Evolutionary conservation across 2,329 filamentous ascomycete genomes (phyloP), one percentile per base, ranked within the genome.

Genomic region (Talaromyces rugulosus): DNA sequence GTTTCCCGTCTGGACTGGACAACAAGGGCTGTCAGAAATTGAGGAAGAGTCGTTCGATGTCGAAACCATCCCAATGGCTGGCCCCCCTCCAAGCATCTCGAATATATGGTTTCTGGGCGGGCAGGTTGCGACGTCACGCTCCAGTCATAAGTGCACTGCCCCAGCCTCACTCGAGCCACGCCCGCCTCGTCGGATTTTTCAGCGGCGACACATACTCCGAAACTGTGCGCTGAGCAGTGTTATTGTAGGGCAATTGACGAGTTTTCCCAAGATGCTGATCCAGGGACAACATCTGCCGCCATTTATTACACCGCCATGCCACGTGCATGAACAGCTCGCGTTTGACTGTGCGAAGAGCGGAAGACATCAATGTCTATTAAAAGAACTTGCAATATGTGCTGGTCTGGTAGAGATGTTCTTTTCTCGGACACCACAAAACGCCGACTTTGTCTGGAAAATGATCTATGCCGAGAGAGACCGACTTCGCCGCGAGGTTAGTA

Each of bases 391-490:
- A 59, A 59, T 62, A 56, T 62, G 61, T 23, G 52, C 51, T 42
- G 23, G 61, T 8, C 8, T 59, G 4, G 56, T 62, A 28, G 40
- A 62, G 9, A 62, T 62, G 61, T 62, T 57, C 16, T 59, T 34
- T 33, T 59, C 57, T 14, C 56, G 57, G 7, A 62, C 56, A 7
- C 23, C 51, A 47, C 51, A 59, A 23, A 62, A 56, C 14, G 33
- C 56, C 11, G 53, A 57, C 9, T 62, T 59, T 50, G 61, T 62
- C 5, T 59, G 57, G 57, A 55, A 53, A 30, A 59, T 52, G 12
- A 62, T 62, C 3, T 62, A 62, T 56, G 61, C 56, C 28, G 61
- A 62, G 27, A 51, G 28, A 34, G 56, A 62, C 44, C 54, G 56
- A 36, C 42, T 62, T 18, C 56, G 44, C 9, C 50, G 31, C 18